Evolutionary conservation across 2,329 filamentous ascomycete genomes (phyloP).

Genomic region (Didymella segeticola): DNA sequence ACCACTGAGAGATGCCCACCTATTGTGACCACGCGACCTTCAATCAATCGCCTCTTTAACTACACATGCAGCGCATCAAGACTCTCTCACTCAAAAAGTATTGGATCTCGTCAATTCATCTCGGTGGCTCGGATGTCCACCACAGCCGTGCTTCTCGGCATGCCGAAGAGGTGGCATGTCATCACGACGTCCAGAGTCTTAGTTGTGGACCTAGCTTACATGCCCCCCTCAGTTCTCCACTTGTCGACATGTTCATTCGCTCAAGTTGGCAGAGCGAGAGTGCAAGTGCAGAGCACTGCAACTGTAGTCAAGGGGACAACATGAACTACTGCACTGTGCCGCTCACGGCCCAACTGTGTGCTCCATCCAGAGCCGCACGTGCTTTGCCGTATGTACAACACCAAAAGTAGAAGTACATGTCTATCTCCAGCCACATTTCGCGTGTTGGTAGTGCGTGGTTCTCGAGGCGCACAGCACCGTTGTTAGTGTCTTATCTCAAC

Average conservation of each 20-base stretch:
- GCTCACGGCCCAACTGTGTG: neutral
- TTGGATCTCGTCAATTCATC: neutral
- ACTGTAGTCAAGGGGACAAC: neutral
- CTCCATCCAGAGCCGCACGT: neutral
- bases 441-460: neutral
- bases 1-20: neutral
- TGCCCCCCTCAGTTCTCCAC: neutral
- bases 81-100: neutral
- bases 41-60: too few relatives aligned
- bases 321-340: conserved; percentile 10
- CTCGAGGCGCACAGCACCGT: neutral
- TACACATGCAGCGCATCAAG: neutral
- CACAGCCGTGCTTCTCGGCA: neutral
- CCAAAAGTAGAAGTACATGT: neutral
- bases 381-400: neutral
- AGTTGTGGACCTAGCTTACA: conserved; percentile 1
- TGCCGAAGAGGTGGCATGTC: conserved; percentile 1
- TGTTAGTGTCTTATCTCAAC: neutral
- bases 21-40: neutral
- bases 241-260: conserved; percentile 4
- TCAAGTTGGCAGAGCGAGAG: conserved; percentile 3
- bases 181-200: neutral
- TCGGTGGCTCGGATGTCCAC: neutral
- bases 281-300: conserved; percentile 2
- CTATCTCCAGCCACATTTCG: neutral